Conservation (phyloP, 176 grass and related monocot species). For the Lolium multiflorum region DNA sequence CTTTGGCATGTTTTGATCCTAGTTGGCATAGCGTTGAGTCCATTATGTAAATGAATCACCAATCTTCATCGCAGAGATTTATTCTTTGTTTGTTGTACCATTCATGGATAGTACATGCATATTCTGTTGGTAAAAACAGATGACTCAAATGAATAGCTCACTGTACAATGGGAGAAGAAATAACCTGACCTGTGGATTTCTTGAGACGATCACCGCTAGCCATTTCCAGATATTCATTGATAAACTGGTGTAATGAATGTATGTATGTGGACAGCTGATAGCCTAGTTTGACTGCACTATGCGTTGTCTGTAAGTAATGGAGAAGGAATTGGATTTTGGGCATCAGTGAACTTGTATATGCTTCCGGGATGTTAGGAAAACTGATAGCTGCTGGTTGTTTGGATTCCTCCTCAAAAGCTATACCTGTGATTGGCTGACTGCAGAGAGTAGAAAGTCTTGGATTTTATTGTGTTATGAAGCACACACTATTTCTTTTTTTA, state of each 20-base stretch:
- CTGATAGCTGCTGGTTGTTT: background rate
- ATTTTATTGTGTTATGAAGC: background rate
- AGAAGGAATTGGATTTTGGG: background rate
- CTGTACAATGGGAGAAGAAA: no score
- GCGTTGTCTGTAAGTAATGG: background rate
- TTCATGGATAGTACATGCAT: no score
- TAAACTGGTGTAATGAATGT: constrained; percentile 3
- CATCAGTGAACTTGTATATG: background rate
- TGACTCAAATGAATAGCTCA: no score
- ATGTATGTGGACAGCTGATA: background rate
- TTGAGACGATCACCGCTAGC: no score
- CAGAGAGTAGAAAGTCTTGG: background rate
- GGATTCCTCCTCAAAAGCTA: background rate
- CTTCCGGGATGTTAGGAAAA: background rate
- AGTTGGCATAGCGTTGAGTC: background rate
- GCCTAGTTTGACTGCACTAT: background rate
- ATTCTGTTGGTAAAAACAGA: no score
- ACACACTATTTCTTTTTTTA: background rate
- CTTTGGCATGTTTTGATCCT: constrained; percentile 40
- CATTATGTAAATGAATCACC: background rate
- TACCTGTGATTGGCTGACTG: background rate
- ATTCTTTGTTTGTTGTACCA: constrained; percentile 2
- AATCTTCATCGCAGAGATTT: background rate
- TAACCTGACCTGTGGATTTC: no score
- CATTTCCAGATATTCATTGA: constrained; percentile 9